Percentiles rank a stretch among this genome's conserved stretches.
These are phyloP conservation scores for Plasmopara muralis DNA, from an alignment of 352 stramenopile genomes.

Conservation along the genomic window DNA sequence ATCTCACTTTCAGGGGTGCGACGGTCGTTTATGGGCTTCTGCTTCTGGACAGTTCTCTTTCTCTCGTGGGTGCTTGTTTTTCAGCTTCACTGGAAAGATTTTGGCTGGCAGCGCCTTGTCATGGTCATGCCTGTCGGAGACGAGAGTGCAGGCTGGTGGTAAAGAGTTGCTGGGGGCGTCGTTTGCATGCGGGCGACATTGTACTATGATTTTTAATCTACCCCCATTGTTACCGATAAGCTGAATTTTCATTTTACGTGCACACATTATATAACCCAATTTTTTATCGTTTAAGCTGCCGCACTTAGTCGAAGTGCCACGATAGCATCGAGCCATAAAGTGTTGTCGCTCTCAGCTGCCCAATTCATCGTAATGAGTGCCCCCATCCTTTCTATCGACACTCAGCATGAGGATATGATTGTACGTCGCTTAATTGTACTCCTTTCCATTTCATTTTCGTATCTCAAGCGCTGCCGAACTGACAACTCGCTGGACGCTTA, in stretches of 20 bases:
- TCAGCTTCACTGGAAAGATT: conserved; percentile 82
- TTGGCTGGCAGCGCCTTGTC: conserved; percentile 70
- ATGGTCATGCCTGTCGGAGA: conserved; percentile 69
- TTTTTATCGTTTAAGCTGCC: neutral
- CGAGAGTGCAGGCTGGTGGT: conserved; percentile 59
- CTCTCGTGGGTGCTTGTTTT: conserved; percentile 72
- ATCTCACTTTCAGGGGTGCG: conserved; percentile 45
- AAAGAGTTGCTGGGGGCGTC: neutral
- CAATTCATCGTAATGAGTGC: conserved; percentile 53
- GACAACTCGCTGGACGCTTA: neutral
- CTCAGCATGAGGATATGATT: conserved; percentile 97
- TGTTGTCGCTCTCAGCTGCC: neutral
- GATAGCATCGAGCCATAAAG: conserved; percentile 12
- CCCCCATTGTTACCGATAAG: neutral
- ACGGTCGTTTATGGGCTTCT: conserved; percentile 63
- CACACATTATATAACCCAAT: too few species aligned
- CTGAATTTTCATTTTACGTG: too few species aligned
- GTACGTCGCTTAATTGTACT: conserved; percentile 28
- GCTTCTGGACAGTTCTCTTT: conserved; percentile 67
- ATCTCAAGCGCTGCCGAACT: conserved; percentile 8
- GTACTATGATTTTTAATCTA: neutral
- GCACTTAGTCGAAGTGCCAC: conserved; percentile 17
- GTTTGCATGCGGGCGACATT: neutral
- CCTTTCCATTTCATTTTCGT: neutral
- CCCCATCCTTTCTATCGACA: conserved; percentile 90